A percentile compares a stretch with the other conserved stretches of the same genome.
Conservation (phyloP, 176 grass and related monocot species). For the Melocanna baccifera region DNA sequence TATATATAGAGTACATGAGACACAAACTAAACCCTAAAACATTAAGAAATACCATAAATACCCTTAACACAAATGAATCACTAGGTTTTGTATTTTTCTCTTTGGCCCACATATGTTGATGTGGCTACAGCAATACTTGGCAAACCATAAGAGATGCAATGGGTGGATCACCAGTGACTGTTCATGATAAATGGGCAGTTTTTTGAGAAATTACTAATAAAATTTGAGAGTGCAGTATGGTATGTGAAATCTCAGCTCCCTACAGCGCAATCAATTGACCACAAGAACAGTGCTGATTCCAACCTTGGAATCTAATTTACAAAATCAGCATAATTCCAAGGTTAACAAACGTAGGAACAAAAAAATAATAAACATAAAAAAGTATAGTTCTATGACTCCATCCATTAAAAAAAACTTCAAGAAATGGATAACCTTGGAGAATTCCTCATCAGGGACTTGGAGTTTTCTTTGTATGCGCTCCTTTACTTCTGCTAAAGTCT, state of each 20-base stretch:
- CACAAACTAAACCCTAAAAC: too few relatives aligned
- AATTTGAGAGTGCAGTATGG: conserved; percentile 1
- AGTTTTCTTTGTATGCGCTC: conserved; percentile 83
- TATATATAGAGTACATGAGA: too few relatives aligned
- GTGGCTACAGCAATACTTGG: not conserved
- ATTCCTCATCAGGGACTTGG: conserved; percentile 64
- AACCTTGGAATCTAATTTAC: conserved; percentile 4
- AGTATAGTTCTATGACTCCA: not conserved
- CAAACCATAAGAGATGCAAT: not conserved
- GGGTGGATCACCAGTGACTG: not conserved
- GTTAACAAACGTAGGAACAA: not conserved
- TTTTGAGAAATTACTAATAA: not conserved
- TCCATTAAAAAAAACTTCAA: not conserved
- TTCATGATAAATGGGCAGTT: not conserved
- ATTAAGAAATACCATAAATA: too few relatives aligned
- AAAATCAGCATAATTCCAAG: conserved; percentile 2
- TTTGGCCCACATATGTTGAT: not conserved
- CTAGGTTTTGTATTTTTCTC: not conserved
- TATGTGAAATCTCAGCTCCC: not conserved
- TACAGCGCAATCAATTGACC: not conserved
- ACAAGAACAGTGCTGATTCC: not conserved
- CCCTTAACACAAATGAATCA: not conserved
- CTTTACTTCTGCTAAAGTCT: conserved; percentile 80
- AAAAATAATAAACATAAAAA: not conserved
- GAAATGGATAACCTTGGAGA: conserved; percentile 69